Evolutionary conservation across 192 early-diverging fungal genomes (phyloP).

Genomic region (Podila epicladia): DNA sequence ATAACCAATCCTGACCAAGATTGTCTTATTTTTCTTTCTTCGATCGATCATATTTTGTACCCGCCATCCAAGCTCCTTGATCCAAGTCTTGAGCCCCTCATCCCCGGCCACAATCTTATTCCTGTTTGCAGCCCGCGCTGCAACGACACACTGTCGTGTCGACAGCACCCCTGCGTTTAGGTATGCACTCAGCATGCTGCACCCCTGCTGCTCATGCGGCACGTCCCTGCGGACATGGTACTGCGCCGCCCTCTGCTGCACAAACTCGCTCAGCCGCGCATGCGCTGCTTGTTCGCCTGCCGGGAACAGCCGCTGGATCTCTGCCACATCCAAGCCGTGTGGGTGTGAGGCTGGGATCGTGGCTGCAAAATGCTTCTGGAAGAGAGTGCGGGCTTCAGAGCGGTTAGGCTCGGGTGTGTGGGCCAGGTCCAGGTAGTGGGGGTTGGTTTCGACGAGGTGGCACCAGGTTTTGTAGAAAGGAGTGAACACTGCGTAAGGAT

Average conservation of each 20-base stretch:
- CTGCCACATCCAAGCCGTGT: conserved; percentile 13
- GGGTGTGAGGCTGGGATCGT: conserved; percentile 17
- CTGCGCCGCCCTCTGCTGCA: conserved; percentile 19
- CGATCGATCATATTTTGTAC: conserved; percentile 6
- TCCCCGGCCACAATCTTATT: conserved; percentile 58
- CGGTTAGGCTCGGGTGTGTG: conserved; percentile 16
- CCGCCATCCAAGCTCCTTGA: conserved; percentile 71
- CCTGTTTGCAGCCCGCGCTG: conserved; percentile 56
- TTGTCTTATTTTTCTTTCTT: neutral
- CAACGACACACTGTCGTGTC: conserved; percentile 56
- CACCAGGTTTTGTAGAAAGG: conserved; percentile 48
- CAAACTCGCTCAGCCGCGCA: conserved; percentile 47
- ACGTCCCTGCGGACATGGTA: conserved; percentile 61
- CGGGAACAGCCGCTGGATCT: conserved; percentile 38
- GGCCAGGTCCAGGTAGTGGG: conserved; percentile 25
- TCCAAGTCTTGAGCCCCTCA: conserved; percentile 67
- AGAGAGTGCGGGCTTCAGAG: conserved; percentile 8
- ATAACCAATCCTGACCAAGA: neutral
- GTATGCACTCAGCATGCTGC: conserved; percentile 62
- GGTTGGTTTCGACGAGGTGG: conserved; percentile 31
- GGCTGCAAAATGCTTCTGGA: conserved; percentile 11
- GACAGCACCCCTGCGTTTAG: conserved; percentile 62
- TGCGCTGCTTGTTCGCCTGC: conserved; percentile 62
- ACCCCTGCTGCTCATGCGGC: conserved; percentile 47
- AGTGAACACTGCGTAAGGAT: conserved; percentile 38